Percentiles rank a stretch among this genome's conserved stretches.
These are phyloP conservation scores for Rhizopogon roseolus DNA, from an alignment of 768 basidiomycete genomes.

Conservation along the genomic window DNA sequence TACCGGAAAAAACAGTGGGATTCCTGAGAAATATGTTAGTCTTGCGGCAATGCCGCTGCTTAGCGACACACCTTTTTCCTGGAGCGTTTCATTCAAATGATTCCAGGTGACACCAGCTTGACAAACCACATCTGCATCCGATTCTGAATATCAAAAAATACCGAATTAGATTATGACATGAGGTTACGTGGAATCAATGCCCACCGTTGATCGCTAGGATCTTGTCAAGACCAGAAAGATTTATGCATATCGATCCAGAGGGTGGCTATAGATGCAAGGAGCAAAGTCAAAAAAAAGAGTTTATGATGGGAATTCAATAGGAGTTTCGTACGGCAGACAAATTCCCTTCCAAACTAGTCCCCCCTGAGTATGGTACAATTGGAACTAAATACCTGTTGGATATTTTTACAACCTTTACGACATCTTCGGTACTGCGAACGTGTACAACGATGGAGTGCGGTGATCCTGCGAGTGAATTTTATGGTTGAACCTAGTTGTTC, in stretches of 20 bases:
- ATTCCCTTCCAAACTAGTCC: constrained; percentile 82
- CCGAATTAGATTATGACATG: not conserved
- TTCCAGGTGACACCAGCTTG: constrained; percentile 77
- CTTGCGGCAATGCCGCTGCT: not conserved
- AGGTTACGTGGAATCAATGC: constrained; percentile 15
- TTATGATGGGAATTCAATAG: not conserved
- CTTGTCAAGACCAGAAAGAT: constrained; percentile 56
- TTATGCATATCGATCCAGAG: constrained; percentile 53
- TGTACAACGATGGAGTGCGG: constrained; percentile 39
- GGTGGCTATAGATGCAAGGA: constrained; percentile 1
- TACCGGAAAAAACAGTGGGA: constrained; percentile 13
- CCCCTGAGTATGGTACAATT: constrained; percentile 74
- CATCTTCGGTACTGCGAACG: constrained; percentile 67
- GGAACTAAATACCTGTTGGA: constrained; percentile 67
- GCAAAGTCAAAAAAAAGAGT: not conserved
- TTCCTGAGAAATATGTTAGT: constrained; percentile 6
- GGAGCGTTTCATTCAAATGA: constrained; percentile 62
- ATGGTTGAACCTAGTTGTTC: not conserved
- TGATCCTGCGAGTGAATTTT: not conserved
- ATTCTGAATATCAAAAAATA: constrained; percentile 33
- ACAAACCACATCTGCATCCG: constrained; percentile 65
- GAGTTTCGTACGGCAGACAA: constrained; percentile 52
- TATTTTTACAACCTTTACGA: constrained; percentile 70
- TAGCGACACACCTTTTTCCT: constrained; percentile 38
- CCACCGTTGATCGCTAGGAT: constrained; percentile 48